Percentiles rank a stretch among this genome's conserved stretches.
Conservation (phyloP, 345 rosid genomes). For the Adansonia digitata region DNA sequence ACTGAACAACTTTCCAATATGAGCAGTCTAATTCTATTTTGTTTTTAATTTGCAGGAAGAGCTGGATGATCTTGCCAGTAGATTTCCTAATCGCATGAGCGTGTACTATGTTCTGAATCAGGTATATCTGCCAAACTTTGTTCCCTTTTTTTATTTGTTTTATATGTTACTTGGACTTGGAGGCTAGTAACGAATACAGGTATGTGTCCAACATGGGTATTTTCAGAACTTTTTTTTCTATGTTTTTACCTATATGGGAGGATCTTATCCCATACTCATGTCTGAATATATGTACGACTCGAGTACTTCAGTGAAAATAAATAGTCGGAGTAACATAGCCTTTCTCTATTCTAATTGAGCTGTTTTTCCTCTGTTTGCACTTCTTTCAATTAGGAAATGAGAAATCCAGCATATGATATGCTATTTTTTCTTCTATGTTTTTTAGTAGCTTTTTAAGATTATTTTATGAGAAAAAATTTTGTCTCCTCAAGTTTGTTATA, state of each 20-base stretch:
- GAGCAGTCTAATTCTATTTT: background rate
- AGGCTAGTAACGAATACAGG: too few relatives aligned
- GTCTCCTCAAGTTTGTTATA: background rate
- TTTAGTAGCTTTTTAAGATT: background rate
- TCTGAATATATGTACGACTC: too few relatives aligned
- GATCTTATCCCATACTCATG: too few relatives aligned
- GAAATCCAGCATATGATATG: background rate
- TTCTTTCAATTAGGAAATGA: background rate
- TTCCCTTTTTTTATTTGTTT: background rate
- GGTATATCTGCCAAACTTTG: conserved; percentile 24
- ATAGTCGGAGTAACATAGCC: too few relatives aligned
- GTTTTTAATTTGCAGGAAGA: conserved; percentile 42
- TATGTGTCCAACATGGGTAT: too few relatives aligned
- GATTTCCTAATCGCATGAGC: conserved; percentile 41
- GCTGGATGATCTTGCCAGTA: conserved; percentile 40
- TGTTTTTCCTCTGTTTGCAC: background rate
- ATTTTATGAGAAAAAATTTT: background rate
- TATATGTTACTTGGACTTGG: too few relatives aligned
- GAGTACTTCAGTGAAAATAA: too few relatives aligned
- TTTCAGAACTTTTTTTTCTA: too few relatives aligned
- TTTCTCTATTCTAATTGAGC: background rate
- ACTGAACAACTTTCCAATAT: background rate
- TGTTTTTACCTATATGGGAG: too few relatives aligned
- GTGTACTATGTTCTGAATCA: conserved; percentile 61
- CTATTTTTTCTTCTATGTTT: background rate